These are phyloP conservation scores for Rhamnella rubrinervis DNA, from an alignment of 331 rosid species.

Conservation along the genomic window DNA sequence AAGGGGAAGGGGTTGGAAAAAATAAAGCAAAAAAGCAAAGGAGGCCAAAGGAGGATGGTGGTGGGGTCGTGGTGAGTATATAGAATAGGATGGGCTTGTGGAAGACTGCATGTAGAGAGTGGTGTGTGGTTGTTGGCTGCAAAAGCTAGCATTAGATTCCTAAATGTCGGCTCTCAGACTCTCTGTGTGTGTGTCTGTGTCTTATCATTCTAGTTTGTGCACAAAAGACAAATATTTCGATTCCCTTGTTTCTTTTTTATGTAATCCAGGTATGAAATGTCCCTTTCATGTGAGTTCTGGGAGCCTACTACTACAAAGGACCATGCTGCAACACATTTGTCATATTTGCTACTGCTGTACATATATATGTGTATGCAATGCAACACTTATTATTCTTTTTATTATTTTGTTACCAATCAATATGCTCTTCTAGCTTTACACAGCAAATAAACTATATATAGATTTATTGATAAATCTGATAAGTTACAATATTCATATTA, in stretches of 20 bases:
- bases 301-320: no score
- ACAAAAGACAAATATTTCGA: slow-evolving; percentile 38
- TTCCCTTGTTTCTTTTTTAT: slow-evolving; percentile 21
- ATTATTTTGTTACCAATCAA: no score
- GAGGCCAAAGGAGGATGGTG: slow-evolving; percentile 18
- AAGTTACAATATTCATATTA: no score
- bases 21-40: slow-evolving; percentile 38
- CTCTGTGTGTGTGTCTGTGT: neutral
- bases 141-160: slow-evolving; percentile 28
- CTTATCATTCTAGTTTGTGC: slow-evolving; percentile 22
- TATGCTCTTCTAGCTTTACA: no score
- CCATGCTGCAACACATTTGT: neutral
- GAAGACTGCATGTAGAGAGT: slow-evolving; percentile 19
- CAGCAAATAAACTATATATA: no score
- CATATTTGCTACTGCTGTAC: neutral
- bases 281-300: slow-evolving; percentile 30
- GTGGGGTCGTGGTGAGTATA: slow-evolving; percentile 11
- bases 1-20: slow-evolving; percentile 29
- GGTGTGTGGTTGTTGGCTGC: neutral
- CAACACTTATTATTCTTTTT: no score
- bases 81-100: slow-evolving; percentile 10
- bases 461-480: no score
- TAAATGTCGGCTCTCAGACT: slow-evolving; percentile 20
- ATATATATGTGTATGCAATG: no score
- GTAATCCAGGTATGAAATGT: slow-evolving; percentile 15